phyloP scores from a whole-genome alignment of 257 asterid genomes.

The Nicotiana sylvestris region DNA sequence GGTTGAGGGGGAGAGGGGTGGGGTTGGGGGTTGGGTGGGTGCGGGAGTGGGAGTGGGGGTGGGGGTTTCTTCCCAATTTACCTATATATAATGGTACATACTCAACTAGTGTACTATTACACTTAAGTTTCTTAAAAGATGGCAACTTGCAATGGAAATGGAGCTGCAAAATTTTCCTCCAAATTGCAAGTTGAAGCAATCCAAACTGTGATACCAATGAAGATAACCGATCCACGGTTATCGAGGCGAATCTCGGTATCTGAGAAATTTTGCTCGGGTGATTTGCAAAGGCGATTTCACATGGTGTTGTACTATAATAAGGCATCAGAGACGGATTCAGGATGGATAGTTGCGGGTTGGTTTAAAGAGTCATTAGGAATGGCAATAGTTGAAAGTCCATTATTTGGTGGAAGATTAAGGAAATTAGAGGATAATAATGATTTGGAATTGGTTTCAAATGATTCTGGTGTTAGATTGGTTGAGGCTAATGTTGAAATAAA shows the following conservation, averaged over 20 bases:
- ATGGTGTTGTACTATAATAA: conserved; percentile 42
- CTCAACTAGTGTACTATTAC: background rate
- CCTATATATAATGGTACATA: background rate
- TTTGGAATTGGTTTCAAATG: conserved; percentile 45
- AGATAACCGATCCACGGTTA: conserved; percentile 48
- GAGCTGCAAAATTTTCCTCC: background rate
- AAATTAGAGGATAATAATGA: conserved; percentile 5
- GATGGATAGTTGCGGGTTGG: conserved; percentile 50
- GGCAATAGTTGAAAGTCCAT: conserved; percentile 47
- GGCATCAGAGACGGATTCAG: conserved; percentile 35
- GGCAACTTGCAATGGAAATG: background rate
- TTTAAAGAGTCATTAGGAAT: conserved; percentile 55
- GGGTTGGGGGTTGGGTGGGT: no score
- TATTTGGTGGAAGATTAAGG: conserved; percentile 61
- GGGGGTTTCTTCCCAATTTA: background rate
- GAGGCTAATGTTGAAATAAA: conserved; percentile 34
- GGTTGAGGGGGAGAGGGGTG: background rate
- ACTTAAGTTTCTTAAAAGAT: background rate
- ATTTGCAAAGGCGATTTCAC: conserved; percentile 34
- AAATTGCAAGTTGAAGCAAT: conserved; percentile 38
- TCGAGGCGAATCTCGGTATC: conserved; percentile 19
- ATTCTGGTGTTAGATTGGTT: conserved; percentile 55
- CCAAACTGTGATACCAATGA: conserved; percentile 51
- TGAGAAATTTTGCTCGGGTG: background rate
- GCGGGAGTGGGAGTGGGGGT: background rate